Percentiles rank a stretch among this genome's conserved stretches.
Evolutionary conservation across 2,329 filamentous ascomycete genomes (phyloP).

Genomic region (Akanthomyces lecanii): DNA sequence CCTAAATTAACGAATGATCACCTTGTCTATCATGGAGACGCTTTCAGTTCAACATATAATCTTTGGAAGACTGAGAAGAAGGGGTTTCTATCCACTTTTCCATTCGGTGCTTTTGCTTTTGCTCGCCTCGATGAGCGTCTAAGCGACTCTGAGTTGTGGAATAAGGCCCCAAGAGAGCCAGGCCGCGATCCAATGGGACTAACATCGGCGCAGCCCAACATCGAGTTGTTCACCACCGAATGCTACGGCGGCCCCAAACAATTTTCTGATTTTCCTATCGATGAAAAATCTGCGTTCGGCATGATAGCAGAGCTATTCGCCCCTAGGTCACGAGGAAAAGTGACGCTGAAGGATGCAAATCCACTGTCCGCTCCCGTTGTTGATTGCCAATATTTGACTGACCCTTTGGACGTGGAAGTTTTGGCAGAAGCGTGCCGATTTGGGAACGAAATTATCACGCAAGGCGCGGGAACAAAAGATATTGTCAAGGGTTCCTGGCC

Average conservation of each 20-base stretch:
- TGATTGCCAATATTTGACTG: conserved; percentile 54
- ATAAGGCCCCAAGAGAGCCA: conserved; percentile 39
- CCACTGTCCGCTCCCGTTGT: conserved; percentile 50
- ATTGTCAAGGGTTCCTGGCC: conserved; percentile 60
- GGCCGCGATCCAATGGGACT: conserved; percentile 62
- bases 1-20: conserved; percentile 52
- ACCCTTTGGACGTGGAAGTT: conserved; percentile 56
- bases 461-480: conserved; percentile 53
- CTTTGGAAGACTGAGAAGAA: conserved; percentile 56
- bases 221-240: conserved; percentile 61
- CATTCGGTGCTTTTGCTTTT: conserved; percentile 59
- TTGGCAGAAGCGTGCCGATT: conserved; percentile 54
- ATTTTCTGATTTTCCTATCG: conserved; percentile 48
- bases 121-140: conserved; percentile 59
- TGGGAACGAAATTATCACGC: conserved; percentile 56
- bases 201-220: conserved; percentile 50
- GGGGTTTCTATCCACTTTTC: conserved; percentile 57
- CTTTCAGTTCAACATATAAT: conserved; percentile 45
- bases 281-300: conserved; percentile 52
- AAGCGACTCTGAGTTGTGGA: conserved; percentile 51
- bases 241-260: conserved; percentile 59
- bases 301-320: conserved; percentile 56
- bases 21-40: conserved; percentile 49
- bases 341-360: conserved; percentile 46
- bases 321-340: conserved; percentile 52